These are phyloP conservation scores for Vigna unguiculata DNA, from an alignment of 306 rosid genomes.

Conservation along the genomic window DNA sequence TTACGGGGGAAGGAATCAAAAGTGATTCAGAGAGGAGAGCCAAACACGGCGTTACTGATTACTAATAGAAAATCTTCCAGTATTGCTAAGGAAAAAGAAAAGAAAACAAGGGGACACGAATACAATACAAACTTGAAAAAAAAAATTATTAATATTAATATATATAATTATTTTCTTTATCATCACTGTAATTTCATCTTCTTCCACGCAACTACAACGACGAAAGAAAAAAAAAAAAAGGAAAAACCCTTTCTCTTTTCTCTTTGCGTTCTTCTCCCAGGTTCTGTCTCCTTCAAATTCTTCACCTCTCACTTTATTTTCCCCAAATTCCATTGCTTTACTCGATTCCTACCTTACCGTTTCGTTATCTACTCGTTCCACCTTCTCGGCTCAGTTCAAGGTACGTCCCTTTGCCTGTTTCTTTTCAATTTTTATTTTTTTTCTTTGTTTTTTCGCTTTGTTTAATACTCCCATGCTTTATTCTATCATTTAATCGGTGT, in stretches of 20 bases:
- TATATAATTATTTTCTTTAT: not conserved
- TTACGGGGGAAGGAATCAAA: too few relatives aligned
- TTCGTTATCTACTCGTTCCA: slow-evolving; percentile 28
- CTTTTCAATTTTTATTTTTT: not conserved
- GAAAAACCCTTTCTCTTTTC: slow-evolving; percentile 28
- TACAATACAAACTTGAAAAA: not conserved
- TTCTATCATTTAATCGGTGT: not conserved
- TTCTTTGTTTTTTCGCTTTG: not conserved
- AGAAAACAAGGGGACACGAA: too few relatives aligned
- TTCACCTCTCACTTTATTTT: slow-evolving; percentile 1
- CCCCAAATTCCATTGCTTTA: slow-evolving; percentile 29
- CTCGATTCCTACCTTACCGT: slow-evolving; percentile 27
- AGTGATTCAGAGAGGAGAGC: too few relatives aligned
- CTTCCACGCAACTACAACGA: slow-evolving; percentile 57
- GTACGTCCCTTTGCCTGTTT: slow-evolving; percentile 54
- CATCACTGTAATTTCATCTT: slow-evolving; percentile 43
- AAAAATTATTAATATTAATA: not conserved
- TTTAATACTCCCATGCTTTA: slow-evolving; percentile 18
- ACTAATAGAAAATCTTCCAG: too few relatives aligned
- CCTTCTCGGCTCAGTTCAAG: slow-evolving; percentile 49
- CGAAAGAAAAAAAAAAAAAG: not conserved
- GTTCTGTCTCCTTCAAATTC: too few relatives aligned
- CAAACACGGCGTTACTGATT: too few relatives aligned
- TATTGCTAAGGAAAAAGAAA: too few relatives aligned
- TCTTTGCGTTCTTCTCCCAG: slow-evolving; percentile 34